A percentile compares a stretch with the other conserved stretches of the same genome.
Conservation (phyloP, 768 basidiomycete genomes). For the Auriculariales sp. region DNA sequence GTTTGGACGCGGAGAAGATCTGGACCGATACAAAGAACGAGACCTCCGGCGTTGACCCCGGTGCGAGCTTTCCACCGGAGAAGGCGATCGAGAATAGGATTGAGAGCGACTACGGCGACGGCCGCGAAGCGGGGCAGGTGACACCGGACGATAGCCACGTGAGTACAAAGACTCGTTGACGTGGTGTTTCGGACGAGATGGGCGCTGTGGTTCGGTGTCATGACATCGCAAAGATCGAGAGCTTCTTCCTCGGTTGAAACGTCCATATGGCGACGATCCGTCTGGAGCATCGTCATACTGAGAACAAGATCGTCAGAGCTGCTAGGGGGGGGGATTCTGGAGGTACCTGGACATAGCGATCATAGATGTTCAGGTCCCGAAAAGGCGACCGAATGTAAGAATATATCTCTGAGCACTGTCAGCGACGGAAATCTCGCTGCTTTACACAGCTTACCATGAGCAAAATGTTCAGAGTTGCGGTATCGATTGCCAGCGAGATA, state of each 20-base stretch:
- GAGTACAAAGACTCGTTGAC: not conserved
- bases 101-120: not conserved
- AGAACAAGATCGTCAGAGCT: not conserved
- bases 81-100: not conserved
- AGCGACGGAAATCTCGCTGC: not conserved
- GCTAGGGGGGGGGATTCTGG: not conserved
- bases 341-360: slow-evolving; percentile 63
- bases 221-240: not conserved
- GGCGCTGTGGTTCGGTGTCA: not conserved
- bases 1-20: not conserved
- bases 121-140: not conserved
- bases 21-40: not conserved
- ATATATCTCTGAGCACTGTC: slow-evolving; percentile 53
- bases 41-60: not conserved
- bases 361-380: slow-evolving; percentile 70
- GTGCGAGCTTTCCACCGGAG: not conserved
- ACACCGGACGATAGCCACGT: not conserved
- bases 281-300: slow-evolving; percentile 6
- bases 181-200: not conserved
- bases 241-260: not conserved
- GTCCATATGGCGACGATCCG: not conserved
- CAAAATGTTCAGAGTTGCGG: slow-evolving; percentile 81
- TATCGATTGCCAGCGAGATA: slow-evolving; percentile 42
- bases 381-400: slow-evolving; percentile 80
- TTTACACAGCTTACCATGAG: slow-evolving; percentile 50